Conservation (phyloP, 2,329 filamentous ascomycete genomes). For the Botrytis sinoallii region DNA sequence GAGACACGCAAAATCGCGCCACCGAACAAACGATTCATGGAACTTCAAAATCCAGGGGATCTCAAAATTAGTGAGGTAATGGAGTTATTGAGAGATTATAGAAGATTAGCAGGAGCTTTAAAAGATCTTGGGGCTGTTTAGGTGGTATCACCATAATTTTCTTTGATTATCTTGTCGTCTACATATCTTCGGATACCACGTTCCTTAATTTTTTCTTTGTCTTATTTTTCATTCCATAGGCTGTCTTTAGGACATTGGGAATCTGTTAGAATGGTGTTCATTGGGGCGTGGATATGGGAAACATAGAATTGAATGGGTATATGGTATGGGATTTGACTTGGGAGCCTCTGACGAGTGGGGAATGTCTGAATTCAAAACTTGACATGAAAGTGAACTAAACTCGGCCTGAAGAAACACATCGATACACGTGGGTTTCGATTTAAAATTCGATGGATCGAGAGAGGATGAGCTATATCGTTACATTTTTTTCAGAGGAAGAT, state of each 20-base stretch:
- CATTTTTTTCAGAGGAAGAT: not conserved
- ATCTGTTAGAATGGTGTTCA: not conserved
- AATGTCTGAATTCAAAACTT: not conserved
- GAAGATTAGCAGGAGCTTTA: constrained; percentile 63
- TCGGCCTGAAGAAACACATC: not conserved
- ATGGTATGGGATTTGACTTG: constrained; percentile 8
- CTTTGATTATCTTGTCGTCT: constrained; percentile 3
- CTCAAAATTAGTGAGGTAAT: constrained; percentile 71
- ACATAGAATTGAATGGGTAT: constrained; percentile 14
- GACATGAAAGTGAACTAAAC: not conserved
- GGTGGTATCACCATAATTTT: constrained; percentile 16
- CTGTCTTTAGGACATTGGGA: not conserved
- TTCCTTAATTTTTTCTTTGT: not conserved
- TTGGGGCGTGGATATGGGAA: not conserved
- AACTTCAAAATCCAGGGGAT: constrained; percentile 66
- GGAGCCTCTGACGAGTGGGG: not conserved
- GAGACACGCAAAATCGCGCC: constrained; percentile 56
- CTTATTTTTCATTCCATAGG: not conserved
- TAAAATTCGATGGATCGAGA: not conserved
- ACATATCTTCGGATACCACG: not conserved
- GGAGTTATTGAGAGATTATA: constrained; percentile 70
- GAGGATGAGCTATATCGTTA: not conserved
- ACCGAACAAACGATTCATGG: constrained; percentile 70
- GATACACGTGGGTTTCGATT: not conserved
- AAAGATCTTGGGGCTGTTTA: constrained; percentile 59